These are phyloP conservation scores for Pseudotsuga menziesii DNA, from an alignment of 75 land plant species.

Conservation along the genomic window DNA sequence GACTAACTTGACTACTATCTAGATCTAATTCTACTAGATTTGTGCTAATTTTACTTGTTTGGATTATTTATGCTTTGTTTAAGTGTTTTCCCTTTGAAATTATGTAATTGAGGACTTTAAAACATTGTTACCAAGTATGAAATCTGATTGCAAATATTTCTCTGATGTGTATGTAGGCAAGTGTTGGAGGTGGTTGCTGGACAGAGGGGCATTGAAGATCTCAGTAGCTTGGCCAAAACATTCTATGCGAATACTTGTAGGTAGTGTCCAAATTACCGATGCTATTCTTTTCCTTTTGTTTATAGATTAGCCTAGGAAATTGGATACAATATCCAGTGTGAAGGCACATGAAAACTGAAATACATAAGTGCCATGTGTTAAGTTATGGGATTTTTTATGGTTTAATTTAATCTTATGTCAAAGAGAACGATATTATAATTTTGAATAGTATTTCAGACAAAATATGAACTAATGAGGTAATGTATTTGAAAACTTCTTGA, in stretches of 20 bases:
- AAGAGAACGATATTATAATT: no score
- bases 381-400: no score
- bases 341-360: no score
- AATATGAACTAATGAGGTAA: no score
- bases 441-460: no score
- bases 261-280: slow-evolving; percentile 18
- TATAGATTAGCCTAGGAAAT: not conserved
- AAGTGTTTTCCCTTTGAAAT: not conserved
- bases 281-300: not conserved
- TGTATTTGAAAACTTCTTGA: no score
- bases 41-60: not conserved
- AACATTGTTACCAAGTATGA: no score
- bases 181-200: slow-evolving; percentile 96
- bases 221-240: slow-evolving; percentile 55
- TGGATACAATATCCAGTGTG: not conserved
- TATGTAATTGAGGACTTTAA: not conserved
- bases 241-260: slow-evolving; percentile 94
- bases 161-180: slow-evolving; percentile 59
- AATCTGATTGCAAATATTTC: not conserved
- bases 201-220: slow-evolving; percentile 53
- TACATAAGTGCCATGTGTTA: no score
- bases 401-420: no score
- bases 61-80: not conserved
- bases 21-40: not conserved
- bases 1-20: not conserved